Evolutionary conservation across 352 stramenopile genomes (phyloP), one percentile per base, ranked within the genome.

Genomic region (Pythium rhizo-oryzae): DNA sequence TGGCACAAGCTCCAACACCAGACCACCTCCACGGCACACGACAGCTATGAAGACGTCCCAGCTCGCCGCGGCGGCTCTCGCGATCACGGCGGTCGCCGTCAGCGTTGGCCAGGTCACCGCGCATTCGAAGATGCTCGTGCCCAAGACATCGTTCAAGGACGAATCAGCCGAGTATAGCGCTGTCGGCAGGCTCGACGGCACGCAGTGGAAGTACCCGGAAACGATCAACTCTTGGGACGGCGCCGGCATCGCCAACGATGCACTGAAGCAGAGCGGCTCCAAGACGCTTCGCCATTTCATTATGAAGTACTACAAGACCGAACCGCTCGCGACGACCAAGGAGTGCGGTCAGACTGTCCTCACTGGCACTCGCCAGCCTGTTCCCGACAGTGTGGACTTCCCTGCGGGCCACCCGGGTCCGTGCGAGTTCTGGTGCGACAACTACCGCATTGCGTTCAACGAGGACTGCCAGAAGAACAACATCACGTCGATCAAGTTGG

Each of bases 201-300:
- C 51, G 49, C 59, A 65, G 59, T 65, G 51, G n/a, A 55, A 47
- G 16, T 58, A 52, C 39, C 43, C 49, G 43, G 43, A 33, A 18
- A 43, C 49, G 43, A 64, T 66, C 21, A n/a, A 33, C 33, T n/a
- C 21, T 30, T 66, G 52, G 46, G 51, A 66, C 24, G 59, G 59
- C 47, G 51, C 46, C 18, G 59, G 39, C 16, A 47, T 47, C 24
- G 59, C 24, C 12, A 55, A 52, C n/a, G 35, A 39, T 11, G 61
- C 61, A 15, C 61, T 67, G 50, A 61, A 61, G 50, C 37, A 59
- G 23, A 55, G 30, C 28, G 43, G 43, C 61, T 41, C 39, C 61
- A 67, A 67, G 61, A 67, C 61, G 9, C 39, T 67, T 51, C 61
- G 61, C 19, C 39, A 60, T 37, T 67, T 67, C n/a, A 23, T 67